Conservation (phyloP, 192 early-diverging fungal genomes). For the Paraglomus brasilianum region DNA sequence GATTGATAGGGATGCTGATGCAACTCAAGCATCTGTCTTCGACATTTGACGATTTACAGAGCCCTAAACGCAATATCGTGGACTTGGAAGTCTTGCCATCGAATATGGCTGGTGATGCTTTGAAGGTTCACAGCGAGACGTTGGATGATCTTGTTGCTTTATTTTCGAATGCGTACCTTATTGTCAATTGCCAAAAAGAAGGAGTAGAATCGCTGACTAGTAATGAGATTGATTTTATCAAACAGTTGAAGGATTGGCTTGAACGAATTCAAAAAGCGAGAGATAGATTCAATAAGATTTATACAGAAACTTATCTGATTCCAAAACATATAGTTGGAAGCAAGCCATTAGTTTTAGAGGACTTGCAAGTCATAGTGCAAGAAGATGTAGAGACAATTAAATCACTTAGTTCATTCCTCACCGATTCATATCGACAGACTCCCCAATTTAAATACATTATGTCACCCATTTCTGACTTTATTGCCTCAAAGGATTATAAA, state of each 20-base stretch:
- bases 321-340: slow-evolving; percentile 25
- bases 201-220: background rate
- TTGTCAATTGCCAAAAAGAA: slow-evolving; percentile 40
- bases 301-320: slow-evolving; percentile 31
- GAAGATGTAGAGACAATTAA: slow-evolving; percentile 38
- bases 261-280: slow-evolving; percentile 27
- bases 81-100: slow-evolving; percentile 31
- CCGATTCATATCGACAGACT: slow-evolving; percentile 31
- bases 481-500: slow-evolving; percentile 30
- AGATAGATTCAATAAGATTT: slow-evolving; percentile 28
- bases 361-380: slow-evolving; percentile 30
- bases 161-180: slow-evolving; percentile 37
- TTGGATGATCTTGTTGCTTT: slow-evolving; percentile 44
- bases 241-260: slow-evolving; percentile 13
- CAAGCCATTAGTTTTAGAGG: background rate
- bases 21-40: slow-evolving; percentile 40
- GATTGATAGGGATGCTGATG: slow-evolving; percentile 25
- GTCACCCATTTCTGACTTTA: slow-evolving; percentile 41
- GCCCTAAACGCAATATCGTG: background rate
- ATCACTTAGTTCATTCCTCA: slow-evolving; percentile 28
- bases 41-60: slow-evolving; percentile 1
- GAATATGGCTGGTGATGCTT: slow-evolving; percentile 8
- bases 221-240: slow-evolving; percentile 14
- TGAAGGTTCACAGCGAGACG: slow-evolving; percentile 39
- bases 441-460: slow-evolving; percentile 40